Conservation (phyloP, 2,329 filamentous ascomycete species). For the Coniochaeta ligniaria region DNA sequence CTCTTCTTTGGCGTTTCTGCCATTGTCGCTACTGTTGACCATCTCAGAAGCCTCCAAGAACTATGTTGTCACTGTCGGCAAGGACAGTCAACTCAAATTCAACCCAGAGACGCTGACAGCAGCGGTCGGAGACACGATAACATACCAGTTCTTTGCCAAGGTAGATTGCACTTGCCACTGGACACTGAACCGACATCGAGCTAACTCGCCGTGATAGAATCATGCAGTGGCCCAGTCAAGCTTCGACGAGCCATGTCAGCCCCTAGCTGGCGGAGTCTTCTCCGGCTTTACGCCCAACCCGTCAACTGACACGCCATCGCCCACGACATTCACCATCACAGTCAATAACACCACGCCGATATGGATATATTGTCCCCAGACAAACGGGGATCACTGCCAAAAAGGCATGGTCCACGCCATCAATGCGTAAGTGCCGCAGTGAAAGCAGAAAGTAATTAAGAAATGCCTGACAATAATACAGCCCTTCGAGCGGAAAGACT, state of each 20-base stretch:
- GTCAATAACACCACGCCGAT: constrained; percentile 37
- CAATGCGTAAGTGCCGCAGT: constrained; percentile 23
- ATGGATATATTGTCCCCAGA: constrained; percentile 41
- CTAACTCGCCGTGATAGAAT: constrained; percentile 17
- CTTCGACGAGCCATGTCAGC: constrained; percentile 30
- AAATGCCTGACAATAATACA: constrained; percentile 2
- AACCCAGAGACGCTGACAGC: constrained; percentile 26
- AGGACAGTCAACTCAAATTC: constrained; percentile 27
- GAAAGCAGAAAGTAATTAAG: background rate
- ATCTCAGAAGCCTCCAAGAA: constrained; percentile 17
- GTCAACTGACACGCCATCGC: constrained; percentile 19
- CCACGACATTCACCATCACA: constrained; percentile 34
- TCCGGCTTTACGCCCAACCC: constrained; percentile 30
- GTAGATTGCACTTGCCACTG: constrained; percentile 9
- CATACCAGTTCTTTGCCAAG: constrained; percentile 32
- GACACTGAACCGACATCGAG: background rate
- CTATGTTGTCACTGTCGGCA: constrained; percentile 29
- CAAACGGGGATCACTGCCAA: constrained; percentile 36
- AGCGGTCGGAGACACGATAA: constrained; percentile 28
- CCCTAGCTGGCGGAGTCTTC: constrained; percentile 29
- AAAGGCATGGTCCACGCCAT: constrained; percentile 30
- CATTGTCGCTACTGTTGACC: constrained; percentile 17
- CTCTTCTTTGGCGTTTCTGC: constrained; percentile 14
- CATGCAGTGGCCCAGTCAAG: constrained; percentile 33
- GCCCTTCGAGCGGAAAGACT: constrained; percentile 23